Base-by-base conservation (phyloP, 192 early-diverging fungal genomes). In the Podila verticillata region DNA sequence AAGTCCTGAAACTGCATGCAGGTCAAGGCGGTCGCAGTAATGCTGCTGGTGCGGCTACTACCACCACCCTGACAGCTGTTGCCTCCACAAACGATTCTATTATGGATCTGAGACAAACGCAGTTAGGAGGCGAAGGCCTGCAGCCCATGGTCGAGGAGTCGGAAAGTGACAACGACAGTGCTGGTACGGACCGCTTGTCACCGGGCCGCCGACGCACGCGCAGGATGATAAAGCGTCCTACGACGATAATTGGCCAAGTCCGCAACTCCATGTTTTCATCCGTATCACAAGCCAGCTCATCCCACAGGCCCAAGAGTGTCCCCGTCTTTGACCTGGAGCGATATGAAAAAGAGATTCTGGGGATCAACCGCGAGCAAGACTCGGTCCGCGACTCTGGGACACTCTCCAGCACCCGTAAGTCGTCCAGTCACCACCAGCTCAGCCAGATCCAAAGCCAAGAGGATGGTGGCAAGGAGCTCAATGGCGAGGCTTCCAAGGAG, bases 261-360 rank as follows among this genome's bases (percentile, higher is more conserved):
- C 39, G 73, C 4, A 39, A 30, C 32, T 67, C 73, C 22, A 30
- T 67, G 30, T 36, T 58, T 0, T 62, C 70, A 1, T 49, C n/a
- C 47, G 34, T 56, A 54, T 66, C 65, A 20, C 4, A 22, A 0
- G 20, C 28, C 1, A 54, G 59, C 19, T 36, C n/a, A n/a, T n/a
- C 65, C 61, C 31, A 20, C 0, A 30, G 73, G 29, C 73, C 73
- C 32, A 74, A 61, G 29, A 74, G 73, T 57, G 60, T 74, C 48
- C 65, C 73, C 0, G 49, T 74, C 12, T 74, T 74, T 66, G 73
- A 74, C 22, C 57, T 74, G n/a, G 65, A 66, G 7, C 57, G 73
- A n/a, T 74, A 68, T 28, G 73, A 74, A 30, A 74, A 57, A 58
- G 73, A 74, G 35, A 68, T 74, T 29, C 30, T 74, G 22, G 73